These are phyloP conservation scores for Lipomyces spencermartinsiae DNA, from an alignment of 805 yeast species.

Conservation along the genomic window DNA sequence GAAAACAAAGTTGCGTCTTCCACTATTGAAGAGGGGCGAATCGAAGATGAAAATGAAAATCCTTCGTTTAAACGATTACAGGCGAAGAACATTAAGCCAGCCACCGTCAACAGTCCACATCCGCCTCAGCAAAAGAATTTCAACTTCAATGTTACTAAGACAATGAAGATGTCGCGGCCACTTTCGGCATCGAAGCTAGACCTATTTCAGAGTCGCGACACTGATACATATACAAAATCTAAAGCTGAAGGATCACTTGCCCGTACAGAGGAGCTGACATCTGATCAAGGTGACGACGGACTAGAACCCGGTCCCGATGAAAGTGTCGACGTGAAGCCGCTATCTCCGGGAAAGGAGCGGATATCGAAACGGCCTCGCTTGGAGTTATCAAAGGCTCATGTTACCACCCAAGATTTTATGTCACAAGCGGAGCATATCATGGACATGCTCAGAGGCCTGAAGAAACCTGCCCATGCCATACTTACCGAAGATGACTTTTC, in stretches of 20 bases:
- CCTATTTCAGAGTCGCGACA: conserved; percentile 41
- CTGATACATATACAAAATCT: conserved; percentile 44
- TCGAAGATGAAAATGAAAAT: not conserved
- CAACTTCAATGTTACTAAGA: conserved; percentile 17
- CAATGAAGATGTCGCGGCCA: conserved; percentile 1
- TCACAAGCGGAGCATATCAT: conserved; percentile 43
- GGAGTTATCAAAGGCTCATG: conserved; percentile 10
- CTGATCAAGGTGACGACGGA: not conserved
- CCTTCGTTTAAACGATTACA: not conserved
- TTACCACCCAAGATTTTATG: conserved; percentile 40
- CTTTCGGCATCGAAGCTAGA: conserved; percentile 37
- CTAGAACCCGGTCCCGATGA: not conserved
- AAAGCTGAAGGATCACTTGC: conserved; percentile 41
- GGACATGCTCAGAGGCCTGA: conserved; percentile 36
- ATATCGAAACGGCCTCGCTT: conserved; percentile 28
- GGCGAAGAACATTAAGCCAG: conserved; percentile 17
- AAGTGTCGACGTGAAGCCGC: conserved; percentile 15
- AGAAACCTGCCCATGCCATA: conserved; percentile 15
- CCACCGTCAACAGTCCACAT: conserved; percentile 24
- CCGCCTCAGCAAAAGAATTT: conserved; percentile 35
- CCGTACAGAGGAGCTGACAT: conserved; percentile 1
- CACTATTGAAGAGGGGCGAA: conserved; percentile 5
- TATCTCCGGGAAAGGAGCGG: conserved; percentile 33
- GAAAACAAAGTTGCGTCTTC: conserved; percentile 1
- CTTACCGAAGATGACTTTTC: conserved; percentile 29